These are phyloP conservation scores for Candida xyloterini DNA, from an alignment of 805 yeast species.

Conservation along the genomic window DNA sequence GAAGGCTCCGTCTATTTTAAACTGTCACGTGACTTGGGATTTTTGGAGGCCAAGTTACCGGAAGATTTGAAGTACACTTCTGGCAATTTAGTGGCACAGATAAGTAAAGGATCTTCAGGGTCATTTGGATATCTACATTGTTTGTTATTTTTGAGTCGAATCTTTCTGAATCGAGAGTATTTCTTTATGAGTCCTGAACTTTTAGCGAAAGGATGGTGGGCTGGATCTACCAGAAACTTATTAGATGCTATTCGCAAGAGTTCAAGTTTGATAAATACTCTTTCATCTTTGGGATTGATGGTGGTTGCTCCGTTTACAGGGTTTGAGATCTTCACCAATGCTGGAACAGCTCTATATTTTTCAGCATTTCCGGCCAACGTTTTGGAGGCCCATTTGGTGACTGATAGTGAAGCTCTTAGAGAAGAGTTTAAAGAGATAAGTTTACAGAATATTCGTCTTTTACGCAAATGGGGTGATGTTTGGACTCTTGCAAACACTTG, in stretches of 20 bases:
- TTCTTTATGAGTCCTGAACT: slow-evolving; percentile 33
- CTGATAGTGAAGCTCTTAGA: slow-evolving; percentile 10
- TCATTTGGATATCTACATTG: slow-evolving; percentile 37
- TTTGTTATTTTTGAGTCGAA: slow-evolving; percentile 32
- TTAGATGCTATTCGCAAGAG: slow-evolving; percentile 26
- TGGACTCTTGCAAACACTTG: slow-evolving; percentile 35
- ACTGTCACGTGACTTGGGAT: slow-evolving; percentile 27
- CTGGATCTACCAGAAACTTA: slow-evolving; percentile 21
- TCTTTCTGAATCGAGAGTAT: slow-evolving; percentile 37
- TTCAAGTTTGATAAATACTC: slow-evolving; percentile 23
- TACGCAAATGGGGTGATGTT: slow-evolving; percentile 28
- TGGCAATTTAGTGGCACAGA: slow-evolving; percentile 24
- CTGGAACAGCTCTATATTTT: slow-evolving; percentile 35
- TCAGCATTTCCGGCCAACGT: slow-evolving; percentile 29
- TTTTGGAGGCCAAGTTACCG: slow-evolving; percentile 29
- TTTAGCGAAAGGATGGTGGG: slow-evolving; percentile 33
- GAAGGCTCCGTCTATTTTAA: slow-evolving; percentile 28
- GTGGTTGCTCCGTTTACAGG: slow-evolving; percentile 39
- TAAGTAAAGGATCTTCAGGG: slow-evolving; percentile 29
- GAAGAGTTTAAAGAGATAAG: slow-evolving; percentile 18
- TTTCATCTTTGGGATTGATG: slow-evolving; percentile 28
- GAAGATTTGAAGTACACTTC: slow-evolving; percentile 22
- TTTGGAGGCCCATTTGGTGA: slow-evolving; percentile 25
- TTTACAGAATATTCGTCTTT: slow-evolving; percentile 24
- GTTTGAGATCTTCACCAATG: slow-evolving; percentile 36